Evolutionary conservation across 2,329 filamentous ascomycete genomes (phyloP), one percentile per base, ranked within the genome.

Genomic region (Trichoderma oligosporum): DNA sequence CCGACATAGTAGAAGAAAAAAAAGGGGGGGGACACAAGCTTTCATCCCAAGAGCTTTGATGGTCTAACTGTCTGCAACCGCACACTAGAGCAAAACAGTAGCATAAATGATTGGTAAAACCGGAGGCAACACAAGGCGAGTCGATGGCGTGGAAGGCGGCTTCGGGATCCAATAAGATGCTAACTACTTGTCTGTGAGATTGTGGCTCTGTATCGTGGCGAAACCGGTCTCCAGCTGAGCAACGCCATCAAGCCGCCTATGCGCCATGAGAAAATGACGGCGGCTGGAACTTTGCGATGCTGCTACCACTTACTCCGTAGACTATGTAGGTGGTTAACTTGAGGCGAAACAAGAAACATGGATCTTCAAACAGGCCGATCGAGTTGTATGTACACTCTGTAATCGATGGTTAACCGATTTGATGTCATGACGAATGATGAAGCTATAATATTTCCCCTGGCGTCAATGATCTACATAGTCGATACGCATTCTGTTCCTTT

Each of bases 121-220:
- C 22, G 39, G 18, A 9, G 44, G 38, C 49, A 54, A 44, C 38
- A 54, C 53, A 41, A 48, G 44, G 44, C 44, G 24, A 56, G 12
- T 18, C 8, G 22, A 49, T 35, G 46, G 46, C 46, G 44, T 51
- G 29, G 22, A 42, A 24, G 35, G 45, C 45, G 53, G 45, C 53
- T 56, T 48, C 18, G 29, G 45, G 46, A 36, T 44, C 54, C 45
- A 57, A 57, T 57, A 29, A 44, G 54, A 8, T 42, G 22, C 45
- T 46, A 38, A 27, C 45, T 38, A 48, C 38, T 36, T n/a, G 25
- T 57, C 46, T 51, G 14, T 45, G 4, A 18, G 31, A 24, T 31
- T 35, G 56, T 53, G 48, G 56, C 48, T 47, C 48, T 54, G 48
- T 41, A 46, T 39, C 56, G 56, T 58, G 42, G 56, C 56, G n/a